Conservation (phyloP, 441 rosid genomes). For the Capsella rubella region DNA sequence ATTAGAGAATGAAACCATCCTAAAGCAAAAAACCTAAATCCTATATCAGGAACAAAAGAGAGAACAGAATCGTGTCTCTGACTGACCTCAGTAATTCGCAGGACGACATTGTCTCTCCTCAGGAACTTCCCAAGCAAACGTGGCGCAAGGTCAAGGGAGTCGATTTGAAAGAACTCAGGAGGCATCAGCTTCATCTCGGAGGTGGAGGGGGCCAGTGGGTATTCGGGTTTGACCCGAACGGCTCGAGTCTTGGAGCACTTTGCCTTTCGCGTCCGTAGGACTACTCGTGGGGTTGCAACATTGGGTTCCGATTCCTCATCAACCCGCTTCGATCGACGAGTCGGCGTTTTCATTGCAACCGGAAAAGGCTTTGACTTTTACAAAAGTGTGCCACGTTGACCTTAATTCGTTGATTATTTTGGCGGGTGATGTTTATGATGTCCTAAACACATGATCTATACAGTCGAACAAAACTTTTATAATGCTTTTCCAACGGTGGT, state of each 20-base stretch:
- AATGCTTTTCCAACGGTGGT: too few relatives aligned
- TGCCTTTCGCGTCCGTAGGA: slow-evolving; percentile 26
- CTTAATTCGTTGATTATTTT: too few relatives aligned
- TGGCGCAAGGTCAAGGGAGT: slow-evolving; percentile 91
- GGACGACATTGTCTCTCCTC: slow-evolving; percentile 76
- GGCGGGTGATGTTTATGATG: neutral
- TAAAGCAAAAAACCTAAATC: neutral
- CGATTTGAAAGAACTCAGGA: slow-evolving; percentile 73
- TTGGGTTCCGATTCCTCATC: slow-evolving; percentile 26
- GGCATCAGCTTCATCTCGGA: slow-evolving; percentile 54
- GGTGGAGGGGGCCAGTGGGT: slow-evolving; percentile 7
- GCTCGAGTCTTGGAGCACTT: slow-evolving; percentile 30
- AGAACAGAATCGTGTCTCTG: neutral
- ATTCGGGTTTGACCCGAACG: slow-evolving; percentile 40
- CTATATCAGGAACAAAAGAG: neutral
- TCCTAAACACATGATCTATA: neutral
- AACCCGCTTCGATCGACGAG: slow-evolving; percentile 32
- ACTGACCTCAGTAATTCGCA: slow-evolving; percentile 86
- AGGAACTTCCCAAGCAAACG: slow-evolving; percentile 89
- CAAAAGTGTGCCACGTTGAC: neutral
- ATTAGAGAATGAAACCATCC: slow-evolving; percentile 5
- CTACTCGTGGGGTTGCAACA: slow-evolving; percentile 9
- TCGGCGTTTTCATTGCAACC: slow-evolving; percentile 34
- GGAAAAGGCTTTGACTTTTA: slow-evolving; percentile 11
- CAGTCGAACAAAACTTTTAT: too few relatives aligned